Evolutionary conservation across 495 filamentous ascomycete genomes (phyloP), one percentile per base, ranked within the genome.

Genomic region (Cercophora samala): DNA sequence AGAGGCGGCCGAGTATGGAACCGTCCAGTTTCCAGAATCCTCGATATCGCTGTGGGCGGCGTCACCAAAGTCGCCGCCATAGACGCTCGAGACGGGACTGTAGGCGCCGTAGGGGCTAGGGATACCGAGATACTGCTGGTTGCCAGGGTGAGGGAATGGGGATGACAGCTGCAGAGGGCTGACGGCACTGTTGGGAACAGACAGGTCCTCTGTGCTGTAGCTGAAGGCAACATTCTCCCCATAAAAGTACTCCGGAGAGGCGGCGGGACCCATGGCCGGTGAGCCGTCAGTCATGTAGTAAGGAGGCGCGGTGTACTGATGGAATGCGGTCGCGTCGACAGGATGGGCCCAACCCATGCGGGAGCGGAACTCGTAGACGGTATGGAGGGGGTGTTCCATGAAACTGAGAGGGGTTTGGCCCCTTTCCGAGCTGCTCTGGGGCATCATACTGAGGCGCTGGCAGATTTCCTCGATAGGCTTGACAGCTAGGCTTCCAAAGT

Each of bases 381-480:
- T 86, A 60, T 86, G 80, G 53, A 88, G 80, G n/a, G 87, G 87
- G 66, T 84, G 89, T 63, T 86, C 82, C 85, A 89, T 88, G 42
- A 89, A 76, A 22, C 75, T 69, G 54, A 88, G 75, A 54, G 86
- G 81, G 25, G 81, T 83, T 70, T 83, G 80, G 58, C 80, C 71
- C 29, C 79, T 79, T 13, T 22, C 81, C 77, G 32, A 80, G 75
- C 54, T 73, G 77, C 51, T 78, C 79, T 11, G 80, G 78, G 63
- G 77, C 72, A 83, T 78, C 61, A 78, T 80, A 58, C 83, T 75
- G 21, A 90, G 80, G 21, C 83, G 87, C 55, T 85, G 84, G 64
- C 90, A 87, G 58, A 93, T 93, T 72, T 93, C 87, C 73, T 93
- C 91, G 37, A 93, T 89, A 2, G 90, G 90, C 2, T 85, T 84